These are phyloP conservation scores for Trifolium fragiferum DNA, from an alignment of 306 rosid species.

Conservation along the genomic window DNA sequence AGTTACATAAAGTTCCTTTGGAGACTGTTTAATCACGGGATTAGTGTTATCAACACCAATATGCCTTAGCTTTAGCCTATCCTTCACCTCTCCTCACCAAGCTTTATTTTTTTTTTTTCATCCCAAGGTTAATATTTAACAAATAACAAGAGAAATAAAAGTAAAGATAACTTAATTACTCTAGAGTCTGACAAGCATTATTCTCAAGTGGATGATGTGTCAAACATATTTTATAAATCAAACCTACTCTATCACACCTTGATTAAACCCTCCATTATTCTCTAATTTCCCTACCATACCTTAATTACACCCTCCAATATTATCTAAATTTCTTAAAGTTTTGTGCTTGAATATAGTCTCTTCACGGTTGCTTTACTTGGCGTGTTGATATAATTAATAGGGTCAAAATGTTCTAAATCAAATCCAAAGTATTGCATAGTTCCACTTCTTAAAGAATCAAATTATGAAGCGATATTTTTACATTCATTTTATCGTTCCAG, in stretches of 20 bases:
- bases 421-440: slow-evolving; percentile 9
- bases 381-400: slow-evolving; percentile 9
- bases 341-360: background rate
- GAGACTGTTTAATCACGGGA: slow-evolving; percentile 5
- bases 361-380: slow-evolving; percentile 14
- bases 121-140: slow-evolving; percentile 14
- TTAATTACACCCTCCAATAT: background rate
- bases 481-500: background rate
- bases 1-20: background rate
- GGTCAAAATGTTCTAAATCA: slow-evolving; percentile 23
- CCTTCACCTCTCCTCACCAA: slow-evolving; percentile 6
- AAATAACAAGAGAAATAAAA: slow-evolving; percentile 16
- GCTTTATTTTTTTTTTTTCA: background rate
- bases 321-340: background rate
- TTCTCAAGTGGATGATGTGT: background rate
- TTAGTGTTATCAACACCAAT: slow-evolving; percentile 22
- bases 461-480: background rate
- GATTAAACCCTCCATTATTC: background rate
- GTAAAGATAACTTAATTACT: background rate
- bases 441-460: slow-evolving; percentile 5
- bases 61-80: slow-evolving; percentile 19
- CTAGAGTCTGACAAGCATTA: background rate
- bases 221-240: slow-evolving; percentile 15
- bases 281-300: slow-evolving; percentile 9
- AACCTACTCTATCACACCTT: slow-evolving; percentile 12